Conservation (phyloP, 2,329 filamentous ascomycete genomes). For the Metarhizium robertsii region DNA sequence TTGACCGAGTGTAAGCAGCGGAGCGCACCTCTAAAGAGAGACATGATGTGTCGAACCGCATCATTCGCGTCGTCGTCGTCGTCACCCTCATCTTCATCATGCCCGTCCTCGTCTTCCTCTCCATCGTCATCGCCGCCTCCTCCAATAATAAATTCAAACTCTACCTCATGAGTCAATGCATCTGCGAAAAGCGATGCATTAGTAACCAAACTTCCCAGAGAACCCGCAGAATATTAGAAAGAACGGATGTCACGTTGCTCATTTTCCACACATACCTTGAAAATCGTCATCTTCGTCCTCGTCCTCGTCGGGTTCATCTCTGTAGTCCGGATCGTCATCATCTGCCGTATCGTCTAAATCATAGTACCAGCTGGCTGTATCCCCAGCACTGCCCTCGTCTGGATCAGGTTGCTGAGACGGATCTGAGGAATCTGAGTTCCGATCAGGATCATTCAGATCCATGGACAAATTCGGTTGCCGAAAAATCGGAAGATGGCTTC, state of each 20-base stretch:
- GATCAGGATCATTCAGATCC: background rate
- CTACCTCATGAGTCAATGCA: constrained; percentile 8
- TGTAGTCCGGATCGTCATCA: constrained; percentile 10
- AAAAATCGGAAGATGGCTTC: background rate
- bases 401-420: background rate
- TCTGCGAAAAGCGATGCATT: constrained; percentile 3
- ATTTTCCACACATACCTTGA: constrained; percentile 5
- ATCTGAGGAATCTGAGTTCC: background rate
- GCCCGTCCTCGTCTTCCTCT: constrained; percentile 14
- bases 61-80: constrained; percentile 14
- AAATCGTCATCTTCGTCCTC: constrained; percentile 13
- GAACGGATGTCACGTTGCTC: background rate
- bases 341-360: constrained; percentile 5
- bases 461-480: background rate
- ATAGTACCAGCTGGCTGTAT: constrained; percentile 15
- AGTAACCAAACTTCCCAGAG: background rate
- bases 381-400: constrained; percentile 10
- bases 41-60: constrained; percentile 26
- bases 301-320: constrained; percentile 12
- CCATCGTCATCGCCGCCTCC: constrained; percentile 13
- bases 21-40: constrained; percentile 21
- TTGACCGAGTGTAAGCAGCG: background rate
- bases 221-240: background rate
- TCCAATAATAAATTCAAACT: constrained; percentile 14
- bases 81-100: constrained; percentile 15